phyloP scores from a whole-genome alignment of 768 basidiomycete genomes.

The Rhizopogon roseolus region DNA sequence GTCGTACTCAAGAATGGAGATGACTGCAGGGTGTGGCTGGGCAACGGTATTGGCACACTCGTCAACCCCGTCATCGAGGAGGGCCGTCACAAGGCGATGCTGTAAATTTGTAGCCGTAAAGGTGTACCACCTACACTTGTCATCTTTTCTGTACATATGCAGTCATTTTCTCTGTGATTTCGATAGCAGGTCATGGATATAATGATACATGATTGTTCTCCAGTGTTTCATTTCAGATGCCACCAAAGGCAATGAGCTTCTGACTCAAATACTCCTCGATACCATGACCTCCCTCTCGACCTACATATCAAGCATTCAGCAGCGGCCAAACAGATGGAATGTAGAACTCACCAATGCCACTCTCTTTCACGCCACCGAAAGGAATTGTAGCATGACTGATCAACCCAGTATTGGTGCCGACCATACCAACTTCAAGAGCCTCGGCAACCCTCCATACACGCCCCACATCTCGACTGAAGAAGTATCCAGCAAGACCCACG shows the following conservation, averaged over 20 bases:
- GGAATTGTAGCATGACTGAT: constrained; percentile 79
- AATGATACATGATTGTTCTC: constrained; percentile 1
- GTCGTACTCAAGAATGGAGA: constrained; percentile 73
- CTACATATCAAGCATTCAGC: constrained; percentile 21
- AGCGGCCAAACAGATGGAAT: constrained; percentile 7
- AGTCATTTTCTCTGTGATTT: not conserved
- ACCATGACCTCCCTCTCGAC: constrained; percentile 86
- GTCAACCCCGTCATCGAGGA: constrained; percentile 79
- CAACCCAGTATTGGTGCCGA: constrained; percentile 76
- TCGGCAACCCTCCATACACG: constrained; percentile 94
- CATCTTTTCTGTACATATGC: not conserved
- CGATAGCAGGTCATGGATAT: not conserved
- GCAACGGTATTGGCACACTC: constrained; percentile 72
- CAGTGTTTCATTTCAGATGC: constrained; percentile 33
- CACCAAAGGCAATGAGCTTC: constrained; percentile 80
- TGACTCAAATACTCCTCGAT: constrained; percentile 85
- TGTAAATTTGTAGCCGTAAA: constrained; percentile 25
- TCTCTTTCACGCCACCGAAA: constrained; percentile 91
- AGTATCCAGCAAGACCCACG: constrained; percentile 91
- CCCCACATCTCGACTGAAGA: constrained; percentile 84
- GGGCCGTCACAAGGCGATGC: constrained; percentile 32
- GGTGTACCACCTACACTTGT: not conserved
- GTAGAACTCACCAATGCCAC: constrained; percentile 51
- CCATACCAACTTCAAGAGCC: constrained; percentile 91
- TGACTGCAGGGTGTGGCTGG: constrained; percentile 61